Conservation (phyloP, 164 flowering plant genomes). For the Piper longum region DNA sequence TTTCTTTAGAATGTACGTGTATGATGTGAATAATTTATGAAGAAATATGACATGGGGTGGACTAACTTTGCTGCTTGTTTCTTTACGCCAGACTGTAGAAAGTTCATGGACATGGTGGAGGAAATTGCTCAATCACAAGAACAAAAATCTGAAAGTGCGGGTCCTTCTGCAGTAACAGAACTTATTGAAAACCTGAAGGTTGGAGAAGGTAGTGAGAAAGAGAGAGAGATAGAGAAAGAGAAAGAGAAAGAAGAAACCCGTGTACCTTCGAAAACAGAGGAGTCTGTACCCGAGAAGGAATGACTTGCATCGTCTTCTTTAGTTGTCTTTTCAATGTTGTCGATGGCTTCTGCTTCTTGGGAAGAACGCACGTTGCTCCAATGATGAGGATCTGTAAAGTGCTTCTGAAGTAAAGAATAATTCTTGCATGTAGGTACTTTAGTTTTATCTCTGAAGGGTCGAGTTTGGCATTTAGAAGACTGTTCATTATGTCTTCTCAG, state of each 20-base stretch:
- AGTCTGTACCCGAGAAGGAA: constrained; percentile 5
- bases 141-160: too few species aligned
- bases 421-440: background rate
- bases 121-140: constrained; percentile 21
- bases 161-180: too few species aligned
- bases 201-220: too few species aligned
- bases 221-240: too few species aligned
- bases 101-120: constrained; percentile 25
- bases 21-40: too few species aligned
- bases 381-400: background rate
- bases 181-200: too few species aligned
- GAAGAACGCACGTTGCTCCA: background rate
- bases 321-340: background rate
- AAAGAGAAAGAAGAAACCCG: too few species aligned
- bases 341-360: background rate
- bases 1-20: too few species aligned
- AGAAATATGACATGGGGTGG: too few species aligned
- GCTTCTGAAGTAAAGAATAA: background rate
- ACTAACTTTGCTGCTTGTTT: background rate
- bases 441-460: background rate
- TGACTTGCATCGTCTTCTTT: background rate
- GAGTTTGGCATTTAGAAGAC: background rate
- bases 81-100: constrained; percentile 17
- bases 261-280: too few species aligned
- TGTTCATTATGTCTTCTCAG: too few species aligned